Conservation (phyloP, 306 rosid genomes). For the Cercis canadensis region DNA sequence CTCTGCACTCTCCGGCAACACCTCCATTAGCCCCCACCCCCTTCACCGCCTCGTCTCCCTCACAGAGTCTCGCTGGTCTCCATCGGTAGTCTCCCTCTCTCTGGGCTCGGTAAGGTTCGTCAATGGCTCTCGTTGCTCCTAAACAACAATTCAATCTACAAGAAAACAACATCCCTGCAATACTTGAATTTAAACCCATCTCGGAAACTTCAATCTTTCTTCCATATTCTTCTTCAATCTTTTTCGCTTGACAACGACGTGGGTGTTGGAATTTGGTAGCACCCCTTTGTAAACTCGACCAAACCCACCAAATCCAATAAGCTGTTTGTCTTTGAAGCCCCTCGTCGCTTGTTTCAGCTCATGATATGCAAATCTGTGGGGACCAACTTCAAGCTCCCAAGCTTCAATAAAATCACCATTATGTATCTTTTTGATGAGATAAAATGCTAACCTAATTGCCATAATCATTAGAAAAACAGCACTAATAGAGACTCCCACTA, state of each 20-base stretch:
- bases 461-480: conserved; percentile 27
- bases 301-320: conserved; percentile 68
- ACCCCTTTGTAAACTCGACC: conserved; percentile 67
- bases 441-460: conserved; percentile 26
- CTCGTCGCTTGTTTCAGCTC: conserved; percentile 62
- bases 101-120: too few relatives aligned
- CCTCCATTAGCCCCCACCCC: too few relatives aligned
- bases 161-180: too few relatives aligned
- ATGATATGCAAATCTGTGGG: conserved; percentile 60
- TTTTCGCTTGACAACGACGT: conserved; percentile 60
- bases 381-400: conserved; percentile 71
- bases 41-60: too few relatives aligned
- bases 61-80: too few relatives aligned
- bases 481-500: conserved; percentile 42
- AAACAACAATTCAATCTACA: too few relatives aligned
- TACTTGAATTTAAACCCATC: too few relatives aligned
- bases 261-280: conserved; percentile 40
- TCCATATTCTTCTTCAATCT: too few relatives aligned
- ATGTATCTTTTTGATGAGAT: conserved; percentile 39
- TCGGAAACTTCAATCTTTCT: too few relatives aligned
- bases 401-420: conserved; percentile 53
- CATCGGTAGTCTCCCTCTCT: too few relatives aligned
- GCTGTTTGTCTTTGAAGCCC: conserved; percentile 54
- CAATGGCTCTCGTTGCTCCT: too few relatives aligned
- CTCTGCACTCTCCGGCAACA: too few relatives aligned